These are phyloP conservation scores for Neurospora cerealis DNA, from an alignment of 495 filamentous ascomycete genomes.

Conservation along the genomic window DNA sequence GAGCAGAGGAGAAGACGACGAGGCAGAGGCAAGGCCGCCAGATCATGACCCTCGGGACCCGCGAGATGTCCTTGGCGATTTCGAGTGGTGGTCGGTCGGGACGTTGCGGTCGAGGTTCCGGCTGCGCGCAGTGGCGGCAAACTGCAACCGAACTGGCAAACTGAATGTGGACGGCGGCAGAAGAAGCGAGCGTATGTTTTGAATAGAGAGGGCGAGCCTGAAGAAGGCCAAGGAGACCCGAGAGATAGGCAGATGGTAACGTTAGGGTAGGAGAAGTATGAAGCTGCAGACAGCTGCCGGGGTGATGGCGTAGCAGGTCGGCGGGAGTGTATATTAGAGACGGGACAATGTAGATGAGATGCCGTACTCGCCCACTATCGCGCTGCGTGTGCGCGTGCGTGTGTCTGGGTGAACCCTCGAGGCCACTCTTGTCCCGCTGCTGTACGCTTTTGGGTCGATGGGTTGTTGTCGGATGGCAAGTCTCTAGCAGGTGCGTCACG, in stretches of 20 bases:
- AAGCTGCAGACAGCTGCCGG: not conserved
- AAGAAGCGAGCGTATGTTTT: not conserved
- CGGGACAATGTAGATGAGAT: not conserved
- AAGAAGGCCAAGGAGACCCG: not conserved
- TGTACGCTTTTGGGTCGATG: not conserved
- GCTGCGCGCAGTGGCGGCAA: conserved; percentile 18
- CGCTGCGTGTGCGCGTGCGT: not conserved
- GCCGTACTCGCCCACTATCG: not conserved
- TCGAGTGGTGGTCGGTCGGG: not conserved
- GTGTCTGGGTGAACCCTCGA: not conserved
- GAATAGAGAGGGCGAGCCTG: not conserved
- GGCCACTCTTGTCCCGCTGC: not conserved
- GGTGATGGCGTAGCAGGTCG: not conserved
- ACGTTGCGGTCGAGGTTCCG: not conserved
- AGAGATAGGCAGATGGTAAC: not conserved
- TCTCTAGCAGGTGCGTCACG: not conserved
- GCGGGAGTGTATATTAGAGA: not conserved
- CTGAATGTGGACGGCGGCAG: not conserved
- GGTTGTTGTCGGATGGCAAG: not conserved
- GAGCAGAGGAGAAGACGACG: conserved; percentile 1
- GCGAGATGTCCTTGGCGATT: not conserved
- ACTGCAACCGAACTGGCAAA: conserved; percentile 5
- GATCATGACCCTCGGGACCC: conserved; percentile 17
- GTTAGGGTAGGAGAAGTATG: not conserved
- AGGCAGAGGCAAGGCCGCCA: conserved; percentile 11